A percentile compares a stretch with the other conserved stretches of the same genome.
These are phyloP conservation scores for Cochlearia excelsa DNA, from an alignment of 345 rosid species.

Conservation along the genomic window DNA sequence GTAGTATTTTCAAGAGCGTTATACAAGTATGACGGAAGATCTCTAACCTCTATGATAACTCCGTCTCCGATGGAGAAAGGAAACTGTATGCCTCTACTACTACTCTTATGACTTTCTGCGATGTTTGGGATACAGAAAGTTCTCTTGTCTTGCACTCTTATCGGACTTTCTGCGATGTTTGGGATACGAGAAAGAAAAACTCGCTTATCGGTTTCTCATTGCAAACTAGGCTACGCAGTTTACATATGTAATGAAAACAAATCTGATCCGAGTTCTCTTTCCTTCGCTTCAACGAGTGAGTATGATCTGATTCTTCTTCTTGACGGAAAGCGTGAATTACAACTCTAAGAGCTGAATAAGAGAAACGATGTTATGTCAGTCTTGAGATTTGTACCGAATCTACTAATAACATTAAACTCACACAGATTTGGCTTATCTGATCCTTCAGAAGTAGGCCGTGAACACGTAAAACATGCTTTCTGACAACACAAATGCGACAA, in stretches of 20 bases:
- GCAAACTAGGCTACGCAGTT: not conserved
- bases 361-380: not conserved
- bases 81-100: slow-evolving; percentile 72
- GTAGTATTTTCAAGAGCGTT: not conserved
- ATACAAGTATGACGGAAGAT: slow-evolving; percentile 3
- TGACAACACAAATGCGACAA: slow-evolving; percentile 39
- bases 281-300: slow-evolving; percentile 58
- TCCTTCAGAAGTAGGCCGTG: slow-evolving; percentile 61
- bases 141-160: slow-evolving; percentile 68
- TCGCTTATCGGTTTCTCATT: not conserved
- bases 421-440: slow-evolving; percentile 72
- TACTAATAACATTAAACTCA: slow-evolving; percentile 40
- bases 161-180: slow-evolving; percentile 46
- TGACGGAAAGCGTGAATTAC: slow-evolving; percentile 77
- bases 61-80: slow-evolving; percentile 83
- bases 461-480: slow-evolving; percentile 80
- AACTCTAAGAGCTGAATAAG: slow-evolving; percentile 61
- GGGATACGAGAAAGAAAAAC: slow-evolving; percentile 37
- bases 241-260: slow-evolving; percentile 12
- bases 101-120: slow-evolving; percentile 56
- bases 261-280: slow-evolving; percentile 81
- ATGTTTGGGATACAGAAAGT: slow-evolving; percentile 42
- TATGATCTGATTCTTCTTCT: slow-evolving; percentile 59
- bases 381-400: not conserved
- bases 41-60: slow-evolving; percentile 74